A percentile compares a stretch with the other conserved stretches of the same genome.
Evolutionary conservation across 1,284 basidiomycete species (phyloP).

Genomic region (Microbotryum violaceum): DNA sequence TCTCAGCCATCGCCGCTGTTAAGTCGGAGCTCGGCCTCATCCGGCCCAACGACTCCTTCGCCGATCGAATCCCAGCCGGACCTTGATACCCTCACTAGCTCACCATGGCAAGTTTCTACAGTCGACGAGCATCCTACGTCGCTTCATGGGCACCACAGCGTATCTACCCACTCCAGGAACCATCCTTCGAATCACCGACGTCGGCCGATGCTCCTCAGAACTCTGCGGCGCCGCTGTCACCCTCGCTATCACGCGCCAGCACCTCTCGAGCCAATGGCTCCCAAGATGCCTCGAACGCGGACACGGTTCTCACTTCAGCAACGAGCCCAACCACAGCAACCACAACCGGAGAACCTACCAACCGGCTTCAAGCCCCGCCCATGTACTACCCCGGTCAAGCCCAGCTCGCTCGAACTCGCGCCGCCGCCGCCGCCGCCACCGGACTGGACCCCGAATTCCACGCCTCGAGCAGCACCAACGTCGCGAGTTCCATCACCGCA

Average conservation of each 20-base stretch:
- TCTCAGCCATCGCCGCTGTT: too few species aligned
- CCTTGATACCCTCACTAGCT: neutral
- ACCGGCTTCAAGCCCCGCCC: slow-evolving; percentile 8
- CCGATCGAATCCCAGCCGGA: neutral
- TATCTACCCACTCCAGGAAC: slow-evolving; percentile 22
- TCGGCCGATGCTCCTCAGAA: neutral
- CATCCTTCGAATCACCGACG: slow-evolving; percentile 7
- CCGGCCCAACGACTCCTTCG: neutral
- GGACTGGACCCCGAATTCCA: neutral
- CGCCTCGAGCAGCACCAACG: slow-evolving; percentile 13
- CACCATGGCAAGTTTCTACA: slow-evolving; percentile 16
- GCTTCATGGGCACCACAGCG: slow-evolving; percentile 16
- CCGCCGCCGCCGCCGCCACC: neutral
- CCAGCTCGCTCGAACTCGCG: slow-evolving; percentile 2
- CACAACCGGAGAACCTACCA: neutral
- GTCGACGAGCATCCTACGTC: slow-evolving; percentile 4
- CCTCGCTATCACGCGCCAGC: neutral
- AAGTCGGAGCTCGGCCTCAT: neutral
- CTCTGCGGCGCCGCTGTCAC: neutral
- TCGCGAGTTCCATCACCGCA: slow-evolving; percentile 9
- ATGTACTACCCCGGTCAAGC: slow-evolving; percentile 21
- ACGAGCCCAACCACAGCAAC: neutral
- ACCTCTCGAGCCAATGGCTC: neutral
- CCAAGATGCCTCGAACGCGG: neutral
- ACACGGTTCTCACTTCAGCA: neutral